Percentiles rank a stretch among this genome's conserved stretches.
phyloP scores from a whole-genome alignment of 2,329 filamentous ascomycete genomes.

The Blastomyces gilchristii region DNA sequence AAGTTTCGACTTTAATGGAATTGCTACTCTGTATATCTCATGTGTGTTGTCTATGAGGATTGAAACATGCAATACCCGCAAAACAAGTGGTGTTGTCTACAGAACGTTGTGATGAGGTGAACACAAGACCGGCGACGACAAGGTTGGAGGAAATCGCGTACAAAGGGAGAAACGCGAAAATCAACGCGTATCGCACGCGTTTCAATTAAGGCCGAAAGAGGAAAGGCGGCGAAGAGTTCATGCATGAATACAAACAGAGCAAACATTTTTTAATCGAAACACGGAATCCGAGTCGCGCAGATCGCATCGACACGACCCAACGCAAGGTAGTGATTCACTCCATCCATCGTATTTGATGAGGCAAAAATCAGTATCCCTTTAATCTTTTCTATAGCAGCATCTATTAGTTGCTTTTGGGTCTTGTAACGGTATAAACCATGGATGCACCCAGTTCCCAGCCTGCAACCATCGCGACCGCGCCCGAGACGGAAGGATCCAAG shows the following conservation, averaged over 20 bases:
- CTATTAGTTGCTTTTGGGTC: neutral
- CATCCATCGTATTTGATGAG: neutral
- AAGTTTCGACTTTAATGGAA: neutral
- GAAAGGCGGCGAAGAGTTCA: constrained; percentile 10
- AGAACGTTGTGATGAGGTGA: neutral
- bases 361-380: neutral
- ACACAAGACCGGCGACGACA: neutral
- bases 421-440: neutral
- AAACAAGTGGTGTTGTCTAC: neutral
- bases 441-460: constrained; percentile 1
- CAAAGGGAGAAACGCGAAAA: constrained; percentile 4
- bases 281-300: neutral
- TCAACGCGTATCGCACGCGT: constrained; percentile 11
- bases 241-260: constrained; percentile 18
- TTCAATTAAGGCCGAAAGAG: constrained; percentile 28
- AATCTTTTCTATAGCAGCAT: neutral
- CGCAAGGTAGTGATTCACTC: neutral
- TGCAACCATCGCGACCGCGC: neutral
- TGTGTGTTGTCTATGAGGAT: neutral
- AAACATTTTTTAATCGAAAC: constrained; percentile 17
- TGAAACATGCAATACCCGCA: neutral
- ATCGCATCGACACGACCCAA: neutral
- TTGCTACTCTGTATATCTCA: neutral
- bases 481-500: constrained; percentile 8
- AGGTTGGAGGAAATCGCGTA: neutral